Evolutionary conservation across 2,329 filamentous ascomycete species (phyloP), one percentile per base, ranked within the genome.

Genomic region (Hirsutella thompsonii): DNA sequence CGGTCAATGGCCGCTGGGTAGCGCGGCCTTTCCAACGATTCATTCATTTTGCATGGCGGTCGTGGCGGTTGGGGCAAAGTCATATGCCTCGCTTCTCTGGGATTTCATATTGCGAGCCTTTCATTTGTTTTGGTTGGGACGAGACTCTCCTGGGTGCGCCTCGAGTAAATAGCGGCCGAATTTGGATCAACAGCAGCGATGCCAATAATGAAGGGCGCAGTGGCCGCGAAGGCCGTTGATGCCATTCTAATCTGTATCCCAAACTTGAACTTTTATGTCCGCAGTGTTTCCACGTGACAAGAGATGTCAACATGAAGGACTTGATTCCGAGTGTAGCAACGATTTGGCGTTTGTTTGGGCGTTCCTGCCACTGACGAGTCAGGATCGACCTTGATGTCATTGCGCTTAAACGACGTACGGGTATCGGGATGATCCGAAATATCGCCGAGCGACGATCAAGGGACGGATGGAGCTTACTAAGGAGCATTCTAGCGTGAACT

Each of bases 351-450:
- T n/a, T n/a, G n/a, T n/a, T n/a, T n/a, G n/a, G n/a, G n/a, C n/a
- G n/a, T n/a, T n/a, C n/a, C n/a, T n/a, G n/a, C 23, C 23, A 11
- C 6, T 26, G 23, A 26, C 23, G 23, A 26, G 23, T 26, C 6
- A 26, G 6, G 32, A 4, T 34, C 9, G 2, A 9, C n/a, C 16
- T 18, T 34, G 32, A 34, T 34, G 32, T 34, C 32, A 34, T 32
- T 34, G 32, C 18, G 32, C 32, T 18, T 16, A 16, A 4, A n/a
- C n/a, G n/a, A n/a, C n/a, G n/a, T n/a, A 3, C 20, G 45, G 45
- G 46, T 39, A 21, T 32, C 41, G 45, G 39, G 34, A 48, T 48
- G 40, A 46, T 47, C 49, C 48, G 48, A 46, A 37, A 37, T 47
- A 49, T 49, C 48, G 43, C 49, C 46, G 48, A 50, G 45, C 36